Percentiles rank a stretch among this genome's conserved stretches.
phyloP scores from a whole-genome alignment of 345 rosid genomes.

The Populus ilicifolia region DNA sequence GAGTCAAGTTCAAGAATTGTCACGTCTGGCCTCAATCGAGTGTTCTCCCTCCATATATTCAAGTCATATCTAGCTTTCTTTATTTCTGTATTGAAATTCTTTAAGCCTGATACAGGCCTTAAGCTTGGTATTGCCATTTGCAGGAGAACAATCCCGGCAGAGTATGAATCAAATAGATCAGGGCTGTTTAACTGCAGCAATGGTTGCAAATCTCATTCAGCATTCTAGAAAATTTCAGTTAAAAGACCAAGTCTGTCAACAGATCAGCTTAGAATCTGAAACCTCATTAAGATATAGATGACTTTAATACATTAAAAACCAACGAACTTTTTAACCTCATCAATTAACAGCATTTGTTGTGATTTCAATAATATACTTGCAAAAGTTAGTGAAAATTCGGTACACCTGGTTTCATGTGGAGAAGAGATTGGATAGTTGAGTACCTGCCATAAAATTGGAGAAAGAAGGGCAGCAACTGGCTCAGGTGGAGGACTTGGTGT shows the following conservation, averaged over 20 bases:
- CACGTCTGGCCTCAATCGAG: slow-evolving; percentile 70
- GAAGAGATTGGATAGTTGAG: neutral
- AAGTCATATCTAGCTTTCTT: slow-evolving; percentile 54
- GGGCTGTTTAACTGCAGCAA: slow-evolving; percentile 82
- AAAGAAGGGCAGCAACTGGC: slow-evolving; percentile 86
- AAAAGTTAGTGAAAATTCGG: neutral
- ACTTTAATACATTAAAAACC: too few species aligned
- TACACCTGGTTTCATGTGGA: neutral
- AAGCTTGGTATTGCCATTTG: slow-evolving; percentile 89
- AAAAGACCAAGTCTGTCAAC: neutral
- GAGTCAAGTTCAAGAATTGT: slow-evolving; percentile 81
- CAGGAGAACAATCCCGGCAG: slow-evolving; percentile 81
- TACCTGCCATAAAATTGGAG: slow-evolving; percentile 94
- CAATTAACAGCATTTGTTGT: too few species aligned
- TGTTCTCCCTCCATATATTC: slow-evolving; percentile 66
- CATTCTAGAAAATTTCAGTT: neutral
- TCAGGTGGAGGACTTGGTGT: slow-evolving; percentile 93
- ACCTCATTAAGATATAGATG: too few species aligned
- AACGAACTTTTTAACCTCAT: too few species aligned
- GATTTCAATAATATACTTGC: neutral
- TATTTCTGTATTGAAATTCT: slow-evolving; percentile 78
- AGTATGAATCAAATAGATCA: slow-evolving; percentile 87
- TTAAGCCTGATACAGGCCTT: slow-evolving; percentile 61
- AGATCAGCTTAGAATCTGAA: neutral
- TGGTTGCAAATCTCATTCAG: slow-evolving; percentile 14